These are phyloP conservation scores for Podospora tetraspora DNA, from an alignment of 495 filamentous ascomycete genomes.

Conservation along the genomic window DNA sequence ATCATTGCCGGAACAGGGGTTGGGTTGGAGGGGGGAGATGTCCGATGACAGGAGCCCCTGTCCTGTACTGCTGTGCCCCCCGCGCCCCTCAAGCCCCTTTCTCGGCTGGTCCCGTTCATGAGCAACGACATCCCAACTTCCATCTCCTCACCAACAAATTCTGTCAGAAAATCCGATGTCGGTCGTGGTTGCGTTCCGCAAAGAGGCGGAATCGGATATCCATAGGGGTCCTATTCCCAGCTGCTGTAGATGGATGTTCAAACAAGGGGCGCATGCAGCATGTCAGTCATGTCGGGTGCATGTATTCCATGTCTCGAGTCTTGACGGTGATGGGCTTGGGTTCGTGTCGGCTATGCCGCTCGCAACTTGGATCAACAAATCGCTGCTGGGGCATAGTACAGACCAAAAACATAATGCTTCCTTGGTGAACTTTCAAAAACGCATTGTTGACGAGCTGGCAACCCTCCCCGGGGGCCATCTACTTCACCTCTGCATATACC, in stretches of 20 bases:
- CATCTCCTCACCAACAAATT: neutral
- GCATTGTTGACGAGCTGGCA: neutral
- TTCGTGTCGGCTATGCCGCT: too few relatives aligned
- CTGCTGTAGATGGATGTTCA: neutral
- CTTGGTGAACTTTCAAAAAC: neutral
- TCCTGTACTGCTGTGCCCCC: neutral
- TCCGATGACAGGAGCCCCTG: neutral
- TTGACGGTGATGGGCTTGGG: neutral
- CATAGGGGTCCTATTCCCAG: neutral
- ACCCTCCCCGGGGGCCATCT: neutral
- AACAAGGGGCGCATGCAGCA: neutral
- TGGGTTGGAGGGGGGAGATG: neutral
- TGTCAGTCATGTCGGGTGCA: neutral
- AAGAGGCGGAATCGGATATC: neutral
- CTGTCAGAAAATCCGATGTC: neutral
- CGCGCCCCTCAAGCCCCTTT: neutral
- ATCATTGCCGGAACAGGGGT: neutral
- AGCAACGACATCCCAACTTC: neutral
- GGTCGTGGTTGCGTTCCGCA: neutral
- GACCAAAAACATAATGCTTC: too few relatives aligned
- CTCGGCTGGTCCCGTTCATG: neutral
- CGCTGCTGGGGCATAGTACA: too few relatives aligned
- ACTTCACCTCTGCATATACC: conserved; percentile 7
- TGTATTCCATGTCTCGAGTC: neutral
- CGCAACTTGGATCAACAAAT: too few relatives aligned